phyloP scores from a whole-genome alignment of 345 rosid genomes.

The Eutrema heterophyllum region DNA sequence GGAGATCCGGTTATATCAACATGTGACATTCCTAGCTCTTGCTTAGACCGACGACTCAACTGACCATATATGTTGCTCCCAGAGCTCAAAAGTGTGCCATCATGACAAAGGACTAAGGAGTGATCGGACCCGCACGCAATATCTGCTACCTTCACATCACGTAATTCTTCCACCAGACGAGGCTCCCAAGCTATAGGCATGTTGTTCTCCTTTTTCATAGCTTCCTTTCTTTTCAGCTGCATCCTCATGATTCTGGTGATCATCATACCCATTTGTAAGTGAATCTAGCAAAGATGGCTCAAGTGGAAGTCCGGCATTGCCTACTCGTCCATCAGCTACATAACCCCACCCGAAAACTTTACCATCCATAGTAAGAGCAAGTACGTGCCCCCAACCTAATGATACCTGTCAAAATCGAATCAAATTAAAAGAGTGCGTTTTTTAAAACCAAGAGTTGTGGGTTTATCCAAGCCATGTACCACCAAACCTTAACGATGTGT shows the following conservation, averaged over 20 bases:
- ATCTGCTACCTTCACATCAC: slow-evolving; percentile 46
- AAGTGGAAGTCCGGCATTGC: slow-evolving; percentile 45
- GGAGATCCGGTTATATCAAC: slow-evolving; percentile 41
- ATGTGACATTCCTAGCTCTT: slow-evolving; percentile 56
- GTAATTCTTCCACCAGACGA: slow-evolving; percentile 52
- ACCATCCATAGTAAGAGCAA: slow-evolving; percentile 66
- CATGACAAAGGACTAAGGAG: slow-evolving; percentile 67
- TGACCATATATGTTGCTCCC: slow-evolving; percentile 90
- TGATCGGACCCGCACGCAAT: slow-evolving; percentile 86
- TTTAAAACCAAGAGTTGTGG: background rate
- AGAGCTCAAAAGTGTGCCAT: slow-evolving; percentile 60
- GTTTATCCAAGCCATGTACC: background rate
- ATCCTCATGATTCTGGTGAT: slow-evolving; percentile 31
- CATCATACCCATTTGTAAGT: slow-evolving; percentile 1
- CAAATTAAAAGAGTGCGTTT: background rate
- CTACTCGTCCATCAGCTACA: slow-evolving; percentile 83
- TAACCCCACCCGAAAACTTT: slow-evolving; percentile 91
- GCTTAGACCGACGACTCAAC: slow-evolving; percentile 53
- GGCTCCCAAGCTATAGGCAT: slow-evolving; percentile 94
- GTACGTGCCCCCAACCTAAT: slow-evolving; percentile 93
- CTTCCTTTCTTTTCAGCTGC: slow-evolving; percentile 58
- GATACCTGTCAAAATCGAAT: slow-evolving; percentile 54
- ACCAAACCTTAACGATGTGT: slow-evolving; percentile 66
- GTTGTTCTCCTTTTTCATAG: slow-evolving; percentile 67
- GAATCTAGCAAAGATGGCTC: slow-evolving; percentile 60